Conservation (phyloP, 805 yeast species). For the Saccharomycopsis olivae region DNA sequence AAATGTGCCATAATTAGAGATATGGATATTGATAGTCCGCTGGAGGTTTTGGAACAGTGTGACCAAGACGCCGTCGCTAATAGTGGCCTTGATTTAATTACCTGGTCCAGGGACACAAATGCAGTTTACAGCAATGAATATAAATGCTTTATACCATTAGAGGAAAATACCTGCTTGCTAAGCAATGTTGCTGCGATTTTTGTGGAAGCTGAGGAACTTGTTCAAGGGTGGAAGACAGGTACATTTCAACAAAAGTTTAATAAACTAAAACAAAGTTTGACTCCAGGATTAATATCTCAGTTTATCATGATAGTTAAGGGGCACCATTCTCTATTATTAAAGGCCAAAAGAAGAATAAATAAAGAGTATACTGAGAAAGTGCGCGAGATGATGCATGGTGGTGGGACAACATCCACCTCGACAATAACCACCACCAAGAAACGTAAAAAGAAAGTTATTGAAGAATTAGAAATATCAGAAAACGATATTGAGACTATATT, state of each 20-base stretch:
- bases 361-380: constrained; percentile 11
- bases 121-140: constrained; percentile 2
- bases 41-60: too few relatives aligned
- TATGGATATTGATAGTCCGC: constrained; percentile 2
- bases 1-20: not conserved
- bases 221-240: constrained; percentile 8
- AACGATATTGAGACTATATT: constrained; percentile 8
- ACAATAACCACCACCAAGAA: not conserved
- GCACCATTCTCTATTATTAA: constrained; percentile 4
- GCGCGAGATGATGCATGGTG: constrained; percentile 6
- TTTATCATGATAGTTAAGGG: constrained; percentile 9
- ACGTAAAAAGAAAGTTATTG: constrained; percentile 3
- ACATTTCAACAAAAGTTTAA: constrained; percentile 5
- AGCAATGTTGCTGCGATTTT: constrained; percentile 5
- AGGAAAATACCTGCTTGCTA: not conserved
- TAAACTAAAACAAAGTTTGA: constrained; percentile 1
- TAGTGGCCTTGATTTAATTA: constrained; percentile 1
- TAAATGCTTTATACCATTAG: constrained; percentile 13
- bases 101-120: constrained; percentile 9
- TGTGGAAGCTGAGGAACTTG: constrained; percentile 10
- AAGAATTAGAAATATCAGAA: not conserved
- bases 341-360: constrained; percentile 8
- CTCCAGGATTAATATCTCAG: constrained; percentile 6
- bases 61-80: not conserved
- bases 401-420: not conserved